Conservation (phyloP, 1,139 yeast species). For the Diutina catenulata region DNA sequence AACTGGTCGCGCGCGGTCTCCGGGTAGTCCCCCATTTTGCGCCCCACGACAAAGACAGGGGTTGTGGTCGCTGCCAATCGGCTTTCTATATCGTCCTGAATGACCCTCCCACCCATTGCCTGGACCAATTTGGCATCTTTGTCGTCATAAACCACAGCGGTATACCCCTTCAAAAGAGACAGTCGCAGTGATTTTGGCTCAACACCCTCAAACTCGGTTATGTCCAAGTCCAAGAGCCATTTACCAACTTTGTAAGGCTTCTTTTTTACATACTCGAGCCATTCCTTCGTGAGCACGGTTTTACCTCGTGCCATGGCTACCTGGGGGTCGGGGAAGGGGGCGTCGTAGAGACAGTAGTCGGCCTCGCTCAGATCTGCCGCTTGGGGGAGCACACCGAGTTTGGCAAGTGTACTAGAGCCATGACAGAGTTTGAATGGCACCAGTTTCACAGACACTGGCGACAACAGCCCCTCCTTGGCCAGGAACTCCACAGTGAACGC, state of each 20-base stretch:
- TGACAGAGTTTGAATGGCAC: no score
- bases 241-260: not conserved
- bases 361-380: no score
- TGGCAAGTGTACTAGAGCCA: no score
- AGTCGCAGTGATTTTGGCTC: not conserved
- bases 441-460: no score
- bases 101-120: not conserved
- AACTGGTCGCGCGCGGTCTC: not conserved
- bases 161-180: not conserved
- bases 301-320: not conserved
- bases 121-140: not conserved
- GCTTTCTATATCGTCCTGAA: not conserved
- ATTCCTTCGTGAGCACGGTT: not conserved
- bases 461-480: no score
- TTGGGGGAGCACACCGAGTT: no score
- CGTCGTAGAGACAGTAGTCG: no score
- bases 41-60: not conserved
- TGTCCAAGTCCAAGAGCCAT: not conserved
- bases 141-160: not conserved
- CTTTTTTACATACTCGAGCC: not conserved
- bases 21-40: not conserved
- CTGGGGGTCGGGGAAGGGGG: no score
- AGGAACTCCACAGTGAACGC: not conserved
- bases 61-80: not conserved
- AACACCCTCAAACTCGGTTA: not conserved